phyloP scores from a whole-genome alignment of 257 asterid genomes.

The Solanum gandarillasii region DNA sequence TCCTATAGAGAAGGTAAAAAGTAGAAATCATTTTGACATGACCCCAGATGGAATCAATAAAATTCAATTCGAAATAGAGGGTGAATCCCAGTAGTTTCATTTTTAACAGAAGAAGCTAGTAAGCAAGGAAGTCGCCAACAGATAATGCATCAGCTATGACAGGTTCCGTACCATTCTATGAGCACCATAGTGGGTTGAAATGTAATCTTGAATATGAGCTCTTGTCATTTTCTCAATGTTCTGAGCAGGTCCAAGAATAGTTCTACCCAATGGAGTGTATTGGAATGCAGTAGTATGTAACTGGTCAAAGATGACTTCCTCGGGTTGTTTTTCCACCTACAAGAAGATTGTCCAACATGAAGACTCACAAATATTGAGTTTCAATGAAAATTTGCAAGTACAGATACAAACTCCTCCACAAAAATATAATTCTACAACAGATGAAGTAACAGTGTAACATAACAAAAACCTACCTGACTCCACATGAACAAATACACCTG shows the following conservation, averaged over 20 bases:
- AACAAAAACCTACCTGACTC: background rate
- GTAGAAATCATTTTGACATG: background rate
- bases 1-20: background rate
- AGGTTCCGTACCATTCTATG: conserved; percentile 54
- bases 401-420: background rate
- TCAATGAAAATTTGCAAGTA: background rate
- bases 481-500: background rate
- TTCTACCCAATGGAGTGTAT: conserved; percentile 71
- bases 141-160: background rate
- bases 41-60: background rate
- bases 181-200: conserved; percentile 65
- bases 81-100: background rate
- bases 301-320: conserved; percentile 84
- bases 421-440: background rate
- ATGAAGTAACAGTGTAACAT: background rate
- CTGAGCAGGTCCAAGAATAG: conserved; percentile 77
- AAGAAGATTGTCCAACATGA: background rate
- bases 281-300: conserved; percentile 92
- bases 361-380: background rate
- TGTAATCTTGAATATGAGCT: conserved; percentile 43
- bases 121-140: background rate
- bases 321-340: conserved; percentile 71
- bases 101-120: background rate
- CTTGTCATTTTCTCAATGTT: conserved; percentile 48
- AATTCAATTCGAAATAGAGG: background rate